Evolutionary conservation across 2,329 filamentous ascomycete species (phyloP), one percentile per base, ranked within the genome.

Genomic region (Simplicillium aogashimaense): DNA sequence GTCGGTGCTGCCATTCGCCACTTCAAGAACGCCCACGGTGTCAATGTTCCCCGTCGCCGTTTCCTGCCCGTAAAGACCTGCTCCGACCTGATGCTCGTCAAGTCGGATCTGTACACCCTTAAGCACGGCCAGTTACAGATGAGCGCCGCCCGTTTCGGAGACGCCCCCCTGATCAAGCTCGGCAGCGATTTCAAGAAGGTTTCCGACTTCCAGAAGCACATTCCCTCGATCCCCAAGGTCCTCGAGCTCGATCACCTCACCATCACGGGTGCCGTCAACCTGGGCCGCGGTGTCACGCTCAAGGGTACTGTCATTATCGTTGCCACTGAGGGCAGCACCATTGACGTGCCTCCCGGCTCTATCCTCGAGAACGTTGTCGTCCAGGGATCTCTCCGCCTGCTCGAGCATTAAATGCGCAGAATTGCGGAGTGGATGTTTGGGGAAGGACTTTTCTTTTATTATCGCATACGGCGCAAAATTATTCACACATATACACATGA

Each of bases 51-150:
- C 49, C 86, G 92, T 63, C 82, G 88, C 56, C 89, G 92, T 53
- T 98, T 98, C 86, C 78, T 98, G 73, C 92, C 92, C 46, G 92
- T 98, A 74, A 98, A 98, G 86, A 98, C 92, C 16, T 98, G 90
- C 78, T 98, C 92, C 40, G 92, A 98, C 63, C 76, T 98, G 50
- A 94, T 98, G 88, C 83, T 98, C 46, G 92, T 98, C 78, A 98
- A 98, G 79, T 97, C 92, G 18, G 92, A 98, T 60, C 78, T 98
- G 45, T 98, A 98, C 80, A 94, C 88, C 9, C 80, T 98, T 53
- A 92, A 95, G 80, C 92, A 98, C 70, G 92, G 92, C 52, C 90
- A 97, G 74, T 80, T 98, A 50, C 79, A 95, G 61, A 94, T 98
- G 70, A 94, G 94, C 76, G 81, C 88, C 51, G 89, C 82, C 72